Evolutionary conservation across 1,139 yeast genomes (phyloP).

Genomic region (Taphrina betulina): DNA sequence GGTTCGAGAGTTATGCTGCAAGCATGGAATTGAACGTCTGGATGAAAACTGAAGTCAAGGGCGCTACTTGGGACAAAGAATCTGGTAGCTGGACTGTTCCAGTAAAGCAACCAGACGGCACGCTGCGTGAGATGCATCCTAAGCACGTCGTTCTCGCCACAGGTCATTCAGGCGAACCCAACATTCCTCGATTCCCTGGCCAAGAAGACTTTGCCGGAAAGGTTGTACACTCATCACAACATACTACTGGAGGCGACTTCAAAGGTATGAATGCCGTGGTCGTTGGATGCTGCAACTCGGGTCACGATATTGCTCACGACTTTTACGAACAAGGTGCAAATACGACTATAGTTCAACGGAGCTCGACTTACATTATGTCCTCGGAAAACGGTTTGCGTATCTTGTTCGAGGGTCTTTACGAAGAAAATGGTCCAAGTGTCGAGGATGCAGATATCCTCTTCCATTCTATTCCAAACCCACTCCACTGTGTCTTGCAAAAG

Average conservation of each 20-base stretch:
- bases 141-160: conserved; percentile 48
- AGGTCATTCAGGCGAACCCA: conserved; percentile 50
- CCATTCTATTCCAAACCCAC: conserved; percentile 45
- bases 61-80: conserved; percentile 44
- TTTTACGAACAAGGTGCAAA: conserved; percentile 50
- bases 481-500: conserved; percentile 45
- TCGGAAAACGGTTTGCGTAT: conserved; percentile 46
- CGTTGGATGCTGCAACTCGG: conserved; percentile 51
- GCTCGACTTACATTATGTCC: conserved; percentile 50
- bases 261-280: conserved; percentile 49
- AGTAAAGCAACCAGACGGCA: conserved; percentile 39
- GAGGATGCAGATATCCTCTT: conserved; percentile 48
- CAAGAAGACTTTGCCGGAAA: conserved; percentile 48
- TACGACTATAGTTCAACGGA: conserved; percentile 50
- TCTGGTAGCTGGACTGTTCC: conserved; percentile 45
- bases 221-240: conserved; percentile 48
- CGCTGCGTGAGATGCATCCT: conserved; percentile 40
- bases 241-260: conserved; percentile 48
- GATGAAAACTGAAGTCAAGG: conserved; percentile 45
- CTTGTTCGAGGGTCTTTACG: conserved; percentile 45
- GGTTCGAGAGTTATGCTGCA: conserved; percentile 48
- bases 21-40: conserved; percentile 48
- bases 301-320: conserved; percentile 52
- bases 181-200: conserved; percentile 47
- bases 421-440: conserved; percentile 46